These are phyloP conservation scores for Margaritispora aquatica DNA, from an alignment of 495 filamentous ascomycete genomes.

Conservation along the genomic window DNA sequence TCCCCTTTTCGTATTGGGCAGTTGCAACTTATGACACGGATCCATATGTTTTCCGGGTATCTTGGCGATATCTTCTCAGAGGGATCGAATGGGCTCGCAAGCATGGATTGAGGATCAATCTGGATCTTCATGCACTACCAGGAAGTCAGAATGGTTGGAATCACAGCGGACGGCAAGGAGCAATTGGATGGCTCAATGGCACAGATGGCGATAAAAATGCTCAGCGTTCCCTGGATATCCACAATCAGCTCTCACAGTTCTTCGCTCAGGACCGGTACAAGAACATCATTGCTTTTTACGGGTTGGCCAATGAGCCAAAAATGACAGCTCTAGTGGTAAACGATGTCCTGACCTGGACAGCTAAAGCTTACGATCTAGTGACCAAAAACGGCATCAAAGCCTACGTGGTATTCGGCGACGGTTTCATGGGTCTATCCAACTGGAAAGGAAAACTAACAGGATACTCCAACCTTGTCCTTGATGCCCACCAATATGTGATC, in stretches of 20 bases:
- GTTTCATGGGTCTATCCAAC: slow-evolving; percentile 72
- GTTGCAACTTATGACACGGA: slow-evolving; percentile 80
- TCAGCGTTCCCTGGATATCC: slow-evolving; percentile 73
- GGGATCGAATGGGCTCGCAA: slow-evolving; percentile 91
- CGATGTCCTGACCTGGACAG: slow-evolving; percentile 65
- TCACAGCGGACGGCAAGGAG: slow-evolving; percentile 69
- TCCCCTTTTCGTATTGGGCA: slow-evolving; percentile 94
- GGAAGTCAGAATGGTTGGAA: slow-evolving; percentile 91
- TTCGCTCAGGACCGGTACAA: slow-evolving; percentile 81
- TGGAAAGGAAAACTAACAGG: slow-evolving; percentile 66
- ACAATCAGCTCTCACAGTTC: slow-evolving; percentile 73
- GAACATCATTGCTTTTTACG: slow-evolving; percentile 79
- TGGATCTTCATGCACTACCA: slow-evolving; percentile 83
- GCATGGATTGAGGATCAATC: slow-evolving; percentile 87
- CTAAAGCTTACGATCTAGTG: slow-evolving; percentile 54
- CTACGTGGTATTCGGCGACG: slow-evolving; percentile 71
- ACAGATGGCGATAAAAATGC: slow-evolving; percentile 58
- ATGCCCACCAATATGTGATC: slow-evolving; percentile 92
- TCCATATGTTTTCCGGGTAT: slow-evolving; percentile 78
- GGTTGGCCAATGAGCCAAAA: slow-evolving; percentile 79
- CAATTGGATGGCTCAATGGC: slow-evolving; percentile 75
- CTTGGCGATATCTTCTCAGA: slow-evolving; percentile 91
- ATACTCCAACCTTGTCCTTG: slow-evolving; percentile 59
- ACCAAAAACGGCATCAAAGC: slow-evolving; percentile 63
- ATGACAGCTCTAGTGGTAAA: slow-evolving; percentile 58